A percentile compares a stretch with the other conserved stretches of the same genome.
Conservation (phyloP, 768 basidiomycete species). For the Boletus tomentosulus region DNA sequence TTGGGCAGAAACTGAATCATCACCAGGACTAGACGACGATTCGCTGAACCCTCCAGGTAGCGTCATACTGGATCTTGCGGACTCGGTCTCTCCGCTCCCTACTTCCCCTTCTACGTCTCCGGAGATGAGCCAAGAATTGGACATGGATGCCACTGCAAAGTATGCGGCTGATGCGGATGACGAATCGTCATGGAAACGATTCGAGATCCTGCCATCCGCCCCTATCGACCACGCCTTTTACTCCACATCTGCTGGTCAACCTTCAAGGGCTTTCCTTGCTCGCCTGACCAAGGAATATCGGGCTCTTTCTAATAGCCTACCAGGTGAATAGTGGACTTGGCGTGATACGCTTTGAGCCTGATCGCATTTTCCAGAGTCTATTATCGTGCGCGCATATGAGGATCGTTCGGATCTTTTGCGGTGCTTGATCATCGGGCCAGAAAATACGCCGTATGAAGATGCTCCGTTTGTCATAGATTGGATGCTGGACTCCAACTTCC, state of each 20-base stretch:
- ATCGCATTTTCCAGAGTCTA: slow-evolving; percentile 53
- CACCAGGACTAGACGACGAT: slow-evolving; percentile 15
- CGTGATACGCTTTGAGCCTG: slow-evolving; percentile 2
- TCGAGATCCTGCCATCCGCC: slow-evolving; percentile 70
- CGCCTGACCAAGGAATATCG: slow-evolving; percentile 84
- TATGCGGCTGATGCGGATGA: slow-evolving; percentile 31
- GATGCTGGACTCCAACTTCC: slow-evolving; percentile 83
- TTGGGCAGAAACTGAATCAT: slow-evolving; percentile 25
- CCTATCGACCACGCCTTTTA: slow-evolving; percentile 84
- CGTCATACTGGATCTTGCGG: slow-evolving; percentile 18
- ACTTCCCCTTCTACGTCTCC: slow-evolving; percentile 30
- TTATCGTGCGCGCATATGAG: slow-evolving; percentile 87
- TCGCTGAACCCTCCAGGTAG: slow-evolving; percentile 13
- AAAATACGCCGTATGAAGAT: slow-evolving; percentile 93
- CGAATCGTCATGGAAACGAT: slow-evolving; percentile 68
- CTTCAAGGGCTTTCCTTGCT: slow-evolving; percentile 68
- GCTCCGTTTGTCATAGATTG: slow-evolving; percentile 95
- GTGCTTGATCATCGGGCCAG: slow-evolving; percentile 86
- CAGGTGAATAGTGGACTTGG: slow-evolving; percentile 49
- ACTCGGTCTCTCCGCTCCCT: slow-evolving; percentile 22
- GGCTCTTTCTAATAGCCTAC: slow-evolving; percentile 71
- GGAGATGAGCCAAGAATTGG: slow-evolving; percentile 30
- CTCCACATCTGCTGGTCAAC: slow-evolving; percentile 53
- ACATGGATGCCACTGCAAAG: slow-evolving; percentile 25
- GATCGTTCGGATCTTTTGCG: slow-evolving; percentile 84